Conservation (phyloP, 306 rosid genomes). For the Lathyrus tuberosus region DNA sequence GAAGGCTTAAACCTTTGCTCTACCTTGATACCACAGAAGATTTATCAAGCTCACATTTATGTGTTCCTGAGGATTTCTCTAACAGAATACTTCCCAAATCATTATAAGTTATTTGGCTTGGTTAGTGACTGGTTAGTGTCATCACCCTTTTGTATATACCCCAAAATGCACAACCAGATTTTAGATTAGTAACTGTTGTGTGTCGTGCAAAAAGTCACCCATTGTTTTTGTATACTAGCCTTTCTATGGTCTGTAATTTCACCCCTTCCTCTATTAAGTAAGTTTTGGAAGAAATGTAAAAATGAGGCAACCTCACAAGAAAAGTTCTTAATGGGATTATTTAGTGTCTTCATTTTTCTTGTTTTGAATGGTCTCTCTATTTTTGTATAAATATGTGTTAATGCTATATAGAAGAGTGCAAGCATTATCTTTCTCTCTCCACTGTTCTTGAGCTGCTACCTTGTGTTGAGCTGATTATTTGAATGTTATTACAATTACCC, state of each 20-base stretch:
- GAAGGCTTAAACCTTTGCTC: conserved; percentile 76
- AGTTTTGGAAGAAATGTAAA: conserved; percentile 53
- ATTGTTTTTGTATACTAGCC: conserved; percentile 71
- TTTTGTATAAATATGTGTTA: conserved; percentile 17
- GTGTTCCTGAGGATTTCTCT: conserved; percentile 43
- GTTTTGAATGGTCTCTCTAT: background rate
- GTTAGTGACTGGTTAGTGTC: conserved; percentile 43
- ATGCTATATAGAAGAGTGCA: conserved; percentile 18
- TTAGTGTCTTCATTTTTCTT: background rate
- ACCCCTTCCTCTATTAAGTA: conserved; percentile 27
- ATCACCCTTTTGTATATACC: conserved; percentile 64
- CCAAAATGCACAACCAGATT: conserved; percentile 43
- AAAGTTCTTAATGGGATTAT: conserved; percentile 29
- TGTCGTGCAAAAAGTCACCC: conserved; percentile 21
- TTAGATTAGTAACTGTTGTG: conserved; percentile 54
- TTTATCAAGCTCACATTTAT: conserved; percentile 42
- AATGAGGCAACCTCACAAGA: conserved; percentile 47
- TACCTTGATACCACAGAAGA: conserved; percentile 54
- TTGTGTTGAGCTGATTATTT: conserved; percentile 1
- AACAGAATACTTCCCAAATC: conserved; percentile 45
- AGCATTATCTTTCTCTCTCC: background rate
- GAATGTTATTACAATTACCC: background rate
- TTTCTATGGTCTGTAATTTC: conserved; percentile 41
- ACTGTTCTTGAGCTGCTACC: background rate
- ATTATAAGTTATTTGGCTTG: conserved; percentile 38